Conservation (phyloP, 306 rosid genomes). For the Luffa acutangula region DNA sequence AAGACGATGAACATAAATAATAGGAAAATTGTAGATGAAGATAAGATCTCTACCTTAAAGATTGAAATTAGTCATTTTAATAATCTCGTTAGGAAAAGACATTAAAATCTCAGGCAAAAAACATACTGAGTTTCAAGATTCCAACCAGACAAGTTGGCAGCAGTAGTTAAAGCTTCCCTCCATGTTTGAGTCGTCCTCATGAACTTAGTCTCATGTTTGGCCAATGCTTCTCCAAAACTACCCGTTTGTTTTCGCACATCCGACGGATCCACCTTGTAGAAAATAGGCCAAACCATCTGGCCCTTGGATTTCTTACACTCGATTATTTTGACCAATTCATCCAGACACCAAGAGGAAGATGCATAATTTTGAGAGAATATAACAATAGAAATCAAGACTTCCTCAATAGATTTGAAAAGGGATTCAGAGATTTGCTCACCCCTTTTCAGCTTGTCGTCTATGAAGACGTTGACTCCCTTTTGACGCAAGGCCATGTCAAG, state of each 20-base stretch:
- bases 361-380: conserved; percentile 6
- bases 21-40: too few relatives aligned
- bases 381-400: neutral
- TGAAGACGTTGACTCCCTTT: neutral
- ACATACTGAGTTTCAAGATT: neutral
- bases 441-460: neutral
- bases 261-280: neutral
- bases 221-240: neutral
- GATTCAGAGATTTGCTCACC: neutral
- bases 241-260: neutral
- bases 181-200: neutral
- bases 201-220: neutral
- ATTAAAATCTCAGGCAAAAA: too few relatives aligned
- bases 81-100: too few relatives aligned
- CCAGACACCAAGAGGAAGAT: neutral
- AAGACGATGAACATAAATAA: too few relatives aligned
- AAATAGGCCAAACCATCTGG: neutral
- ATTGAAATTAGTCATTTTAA: too few relatives aligned
- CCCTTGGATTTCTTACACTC: neutral
- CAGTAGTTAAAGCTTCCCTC: neutral
- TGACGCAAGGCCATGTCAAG: neutral
- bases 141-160: neutral
- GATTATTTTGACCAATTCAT: neutral
- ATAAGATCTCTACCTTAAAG: too few relatives aligned
- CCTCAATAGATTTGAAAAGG: neutral